A percentile compares a stretch with the other conserved stretches of the same genome.
Conservation (phyloP, 805 yeast genomes). For the Ogataea angusta region DNA sequence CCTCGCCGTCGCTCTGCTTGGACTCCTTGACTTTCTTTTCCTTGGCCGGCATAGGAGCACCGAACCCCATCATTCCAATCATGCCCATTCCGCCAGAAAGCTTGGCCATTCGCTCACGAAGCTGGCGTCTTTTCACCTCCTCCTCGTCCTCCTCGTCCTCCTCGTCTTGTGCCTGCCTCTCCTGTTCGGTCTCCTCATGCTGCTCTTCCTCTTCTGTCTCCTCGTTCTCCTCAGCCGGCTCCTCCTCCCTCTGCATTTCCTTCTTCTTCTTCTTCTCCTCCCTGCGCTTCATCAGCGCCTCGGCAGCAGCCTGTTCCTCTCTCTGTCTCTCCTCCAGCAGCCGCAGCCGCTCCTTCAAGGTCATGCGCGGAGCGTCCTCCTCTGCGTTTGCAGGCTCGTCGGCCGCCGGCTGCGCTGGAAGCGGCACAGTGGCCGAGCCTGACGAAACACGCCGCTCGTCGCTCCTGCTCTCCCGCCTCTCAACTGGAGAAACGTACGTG, state of each 20-base stretch:
- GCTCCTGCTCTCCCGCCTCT: not conserved
- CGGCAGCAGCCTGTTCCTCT: conserved; percentile 69
- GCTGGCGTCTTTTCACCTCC: conserved; percentile 67
- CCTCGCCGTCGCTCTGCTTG: conserved; percentile 17
- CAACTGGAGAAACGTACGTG: conserved; percentile 50
- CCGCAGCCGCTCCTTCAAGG: conserved; percentile 84
- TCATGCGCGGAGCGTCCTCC: conserved; percentile 67
- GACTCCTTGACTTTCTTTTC: conserved; percentile 26
- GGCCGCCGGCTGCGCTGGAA: not conserved
- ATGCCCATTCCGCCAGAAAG: conserved; percentile 82
- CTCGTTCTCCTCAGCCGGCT: conserved; percentile 28
- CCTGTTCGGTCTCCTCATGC: conserved; percentile 63
- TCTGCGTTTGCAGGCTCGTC: conserved; percentile 26
- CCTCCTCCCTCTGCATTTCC: conserved; percentile 9
- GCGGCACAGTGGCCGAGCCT: no score
- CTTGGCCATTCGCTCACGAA: conserved; percentile 95
- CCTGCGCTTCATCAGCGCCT: conserved; percentile 53
- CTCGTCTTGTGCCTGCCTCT: conserved; percentile 47
- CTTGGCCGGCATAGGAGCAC: conserved; percentile 33
- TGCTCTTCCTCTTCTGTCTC: conserved; percentile 61
- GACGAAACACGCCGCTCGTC: no score
- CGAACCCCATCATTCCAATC: conserved; percentile 68
- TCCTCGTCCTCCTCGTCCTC: conserved; percentile 70
- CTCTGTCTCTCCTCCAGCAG: conserved; percentile 76
- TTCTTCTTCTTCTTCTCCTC: conserved; percentile 44